Percentiles rank a stretch among this genome's conserved stretches.
Conservation (phyloP, 1,284 basidiomycete species). For the Trametes pubescens region DNA sequence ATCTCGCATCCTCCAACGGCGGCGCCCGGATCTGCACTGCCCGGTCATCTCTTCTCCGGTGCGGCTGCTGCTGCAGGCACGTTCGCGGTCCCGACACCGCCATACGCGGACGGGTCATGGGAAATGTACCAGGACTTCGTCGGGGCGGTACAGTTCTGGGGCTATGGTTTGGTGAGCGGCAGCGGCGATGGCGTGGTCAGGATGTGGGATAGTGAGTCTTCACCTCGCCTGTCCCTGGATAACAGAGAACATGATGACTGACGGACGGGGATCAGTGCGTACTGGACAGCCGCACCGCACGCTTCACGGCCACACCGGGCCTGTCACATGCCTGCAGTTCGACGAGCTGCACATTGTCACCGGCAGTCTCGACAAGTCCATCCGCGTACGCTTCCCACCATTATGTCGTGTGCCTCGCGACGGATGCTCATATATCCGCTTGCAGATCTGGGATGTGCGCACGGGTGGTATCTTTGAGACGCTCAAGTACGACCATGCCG, state of each 20-base stretch:
- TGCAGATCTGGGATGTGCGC: constrained; percentile 95
- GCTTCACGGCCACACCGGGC: constrained; percentile 91
- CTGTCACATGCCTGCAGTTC: constrained; percentile 96
- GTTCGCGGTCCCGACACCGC: constrained; percentile 87
- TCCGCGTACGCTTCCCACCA: constrained; percentile 66
- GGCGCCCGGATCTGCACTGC: constrained; percentile 49
- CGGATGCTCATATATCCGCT: constrained; percentile 12
- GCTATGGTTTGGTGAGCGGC: constrained; percentile 95
- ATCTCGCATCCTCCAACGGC: constrained; percentile 89
- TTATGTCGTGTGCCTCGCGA: not conserved
- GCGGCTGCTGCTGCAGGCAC: constrained; percentile 65
- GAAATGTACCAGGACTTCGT: constrained; percentile 99
- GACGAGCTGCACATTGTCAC: constrained; percentile 95
- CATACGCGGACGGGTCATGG: constrained; percentile 90
- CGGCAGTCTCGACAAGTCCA: constrained; percentile 94
- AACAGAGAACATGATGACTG: constrained; percentile 4
- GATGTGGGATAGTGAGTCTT: constrained; percentile 96
- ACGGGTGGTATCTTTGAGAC: constrained; percentile 91
- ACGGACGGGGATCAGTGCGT: constrained; percentile 72
- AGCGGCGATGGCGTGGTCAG: constrained; percentile 96
- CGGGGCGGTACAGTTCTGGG: constrained; percentile 98
- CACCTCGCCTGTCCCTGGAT: constrained; percentile 12
- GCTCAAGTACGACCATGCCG: constrained; percentile 90
- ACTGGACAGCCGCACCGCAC: constrained; percentile 98
- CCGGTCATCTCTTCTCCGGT: constrained; percentile 60